These are phyloP conservation scores for Ashbya aceris DNA, from an alignment of 1,139 yeast species.

Conservation along the genomic window DNA sequence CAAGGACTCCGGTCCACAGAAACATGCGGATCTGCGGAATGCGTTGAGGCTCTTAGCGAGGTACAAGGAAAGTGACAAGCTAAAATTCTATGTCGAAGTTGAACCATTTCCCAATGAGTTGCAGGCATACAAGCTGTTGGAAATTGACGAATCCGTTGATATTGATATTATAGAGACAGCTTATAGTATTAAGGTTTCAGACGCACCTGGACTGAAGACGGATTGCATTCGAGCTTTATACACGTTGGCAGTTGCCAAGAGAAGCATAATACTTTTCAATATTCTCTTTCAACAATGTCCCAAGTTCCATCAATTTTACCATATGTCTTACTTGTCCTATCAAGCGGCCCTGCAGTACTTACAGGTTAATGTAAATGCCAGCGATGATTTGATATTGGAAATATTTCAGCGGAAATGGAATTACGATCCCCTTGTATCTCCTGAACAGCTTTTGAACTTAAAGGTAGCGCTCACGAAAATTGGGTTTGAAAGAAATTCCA, in stretches of 20 bases:
- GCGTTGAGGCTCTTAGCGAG: conserved; percentile 38
- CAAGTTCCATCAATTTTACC: conserved; percentile 24
- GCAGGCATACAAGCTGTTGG: conserved; percentile 54
- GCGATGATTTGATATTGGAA: conserved; percentile 48
- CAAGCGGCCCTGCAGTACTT: conserved; percentile 37
- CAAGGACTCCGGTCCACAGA: conserved; percentile 25
- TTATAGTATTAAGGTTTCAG: conserved; percentile 51
- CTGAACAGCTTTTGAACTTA: conserved; percentile 38
- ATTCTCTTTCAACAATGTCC: conserved; percentile 27
- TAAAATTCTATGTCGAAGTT: conserved; percentile 40
- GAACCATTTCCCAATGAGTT: conserved; percentile 44
- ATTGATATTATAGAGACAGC: conserved; percentile 71
- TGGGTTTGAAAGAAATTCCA: conserved; percentile 42
- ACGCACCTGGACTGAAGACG: conserved; percentile 32
- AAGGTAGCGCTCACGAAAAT: conserved; percentile 44
- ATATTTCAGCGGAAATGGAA: conserved; percentile 42
- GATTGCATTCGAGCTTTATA: conserved; percentile 42
- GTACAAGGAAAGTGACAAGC: conserved; percentile 36
- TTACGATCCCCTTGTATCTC: conserved; percentile 26
- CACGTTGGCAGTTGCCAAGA: conserved; percentile 46
- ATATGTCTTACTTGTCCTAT: conserved; percentile 20
- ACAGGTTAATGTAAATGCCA: conserved; percentile 38
- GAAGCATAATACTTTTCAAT: conserved; percentile 36
- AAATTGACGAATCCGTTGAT: conserved; percentile 57
- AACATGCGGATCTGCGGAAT: conserved; percentile 31